Evolutionary conservation across 1,139 yeast species (phyloP), one percentile per base, ranked within the genome.

Genomic region (Debaryomyces robertsiae): DNA sequence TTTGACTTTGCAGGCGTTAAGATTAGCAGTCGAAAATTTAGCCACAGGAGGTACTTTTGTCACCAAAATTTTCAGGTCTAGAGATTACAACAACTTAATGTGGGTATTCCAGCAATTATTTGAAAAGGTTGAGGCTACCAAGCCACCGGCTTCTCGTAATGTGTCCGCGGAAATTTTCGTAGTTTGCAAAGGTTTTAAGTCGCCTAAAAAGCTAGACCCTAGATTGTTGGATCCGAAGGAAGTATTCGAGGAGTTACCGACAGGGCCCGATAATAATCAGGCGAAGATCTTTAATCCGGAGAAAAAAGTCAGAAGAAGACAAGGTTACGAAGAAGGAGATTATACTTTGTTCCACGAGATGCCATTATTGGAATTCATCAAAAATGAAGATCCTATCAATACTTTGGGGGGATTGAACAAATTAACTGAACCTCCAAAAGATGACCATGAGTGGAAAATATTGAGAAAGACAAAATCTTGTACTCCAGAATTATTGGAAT

Each of bases 81-180:
- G 93, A 69, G 99, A 93, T 71, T 94, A 94, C 68, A 93, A 94
- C 65, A 93, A 91, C 62, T 78, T 93, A 52, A 79, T 93, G 80
- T 93, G 98, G 98, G 95, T 91, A 4, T 93, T 93, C 70, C 91
- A 89, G 57, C 98, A 93, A 63, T 74, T 93, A 46, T 93, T 93
- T 58, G 96, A 89, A 44, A 91, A 87, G 59, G 98, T 93, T 36
- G 98, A 93, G 63, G 98, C 98, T 9, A 93, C 98, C 1, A 93
- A 93, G 59, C 99, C 99, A 6, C 98, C 98, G 14, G 93, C 98
- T 14, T 90, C 97, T 33, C 91, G 99, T 82, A 88, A 88, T 65
- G 98, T 94, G 17, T 93, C 98, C 55, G 98, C 98, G 2, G 99
- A 93, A 74, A 94, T 94, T 57, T 93, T 93, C 59, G 98, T 93